phyloP scores from a whole-genome alignment of 495 filamentous ascomycete genomes.

The Aspergillus coremiiformis region DNA sequence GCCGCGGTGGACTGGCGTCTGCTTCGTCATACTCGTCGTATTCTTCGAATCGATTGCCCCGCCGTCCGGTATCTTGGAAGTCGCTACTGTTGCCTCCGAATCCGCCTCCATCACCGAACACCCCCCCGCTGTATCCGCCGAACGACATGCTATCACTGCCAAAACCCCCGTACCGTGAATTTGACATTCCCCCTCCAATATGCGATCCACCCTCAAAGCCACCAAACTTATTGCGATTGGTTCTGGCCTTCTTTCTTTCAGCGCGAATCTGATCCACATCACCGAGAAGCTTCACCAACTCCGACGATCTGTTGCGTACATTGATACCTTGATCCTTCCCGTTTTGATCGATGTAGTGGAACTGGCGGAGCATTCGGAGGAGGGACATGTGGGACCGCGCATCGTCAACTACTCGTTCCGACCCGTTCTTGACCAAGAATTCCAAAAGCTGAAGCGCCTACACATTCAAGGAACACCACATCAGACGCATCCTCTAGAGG shows the following conservation, averaged over 20 bases:
- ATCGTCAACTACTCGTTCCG: conserved; percentile 96
- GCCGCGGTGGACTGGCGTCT: conserved; percentile 40
- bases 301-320: conserved; percentile 92
- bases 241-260: conserved; percentile 88
- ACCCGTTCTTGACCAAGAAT: conserved; percentile 96
- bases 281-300: conserved; percentile 83
- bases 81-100: conserved; percentile 65
- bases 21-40: conserved; percentile 94
- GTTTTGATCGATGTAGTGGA: conserved; percentile 93
- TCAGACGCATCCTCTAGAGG: not conserved
- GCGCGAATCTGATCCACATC: conserved; percentile 90
- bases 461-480: not conserved
- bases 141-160: conserved; percentile 68
- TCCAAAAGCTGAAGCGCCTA: conserved; percentile 89
- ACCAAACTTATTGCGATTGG: conserved; percentile 87
- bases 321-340: conserved; percentile 98
- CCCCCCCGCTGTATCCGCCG: conserved; percentile 77
- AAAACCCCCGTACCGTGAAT: conserved; percentile 75
- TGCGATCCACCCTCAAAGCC: conserved; percentile 79
- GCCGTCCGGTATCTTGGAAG: conserved; percentile 58
- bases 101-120: conserved; percentile 89
- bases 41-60: conserved; percentile 80
- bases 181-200: conserved; percentile 48
- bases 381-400: conserved; percentile 89
- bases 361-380: conserved; percentile 96